A percentile compares a stretch with the other conserved stretches of the same genome.
phyloP scores from a whole-genome alignment of 2,329 filamentous ascomycete species.

The Acarospora socialis region DNA sequence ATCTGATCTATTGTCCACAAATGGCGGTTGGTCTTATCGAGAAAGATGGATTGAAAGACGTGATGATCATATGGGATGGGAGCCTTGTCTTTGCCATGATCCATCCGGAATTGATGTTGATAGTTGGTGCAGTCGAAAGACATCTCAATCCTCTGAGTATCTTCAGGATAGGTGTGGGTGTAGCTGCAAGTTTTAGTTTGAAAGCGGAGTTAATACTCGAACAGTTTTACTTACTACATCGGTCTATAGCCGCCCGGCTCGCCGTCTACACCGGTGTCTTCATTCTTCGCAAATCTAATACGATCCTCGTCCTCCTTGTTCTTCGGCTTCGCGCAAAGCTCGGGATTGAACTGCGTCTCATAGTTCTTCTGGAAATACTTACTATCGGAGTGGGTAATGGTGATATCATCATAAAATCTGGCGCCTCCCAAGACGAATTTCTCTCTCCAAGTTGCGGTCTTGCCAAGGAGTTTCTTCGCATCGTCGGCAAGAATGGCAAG shows the following conservation, averaged over 20 bases:
- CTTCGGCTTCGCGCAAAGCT: constrained; percentile 34
- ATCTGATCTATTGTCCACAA: constrained; percentile 45
- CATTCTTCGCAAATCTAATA: constrained; percentile 32
- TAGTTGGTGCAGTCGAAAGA: constrained; percentile 65
- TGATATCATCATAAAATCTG: constrained; percentile 48
- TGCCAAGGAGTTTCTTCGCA: constrained; percentile 38
- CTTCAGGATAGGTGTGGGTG: constrained; percentile 41
- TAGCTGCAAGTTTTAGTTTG: constrained; percentile 49
- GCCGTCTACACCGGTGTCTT: constrained; percentile 18
- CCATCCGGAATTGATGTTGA: constrained; percentile 51
- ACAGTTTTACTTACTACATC: too few relatives aligned
- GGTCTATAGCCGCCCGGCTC: constrained; percentile 13
- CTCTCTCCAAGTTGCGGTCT: constrained; percentile 44
- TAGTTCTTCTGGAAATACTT: constrained; percentile 45
- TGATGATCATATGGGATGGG: constrained; percentile 42
- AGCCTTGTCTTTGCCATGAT: constrained; percentile 18
- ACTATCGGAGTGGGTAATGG: constrained; percentile 44
- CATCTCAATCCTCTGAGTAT: constrained; percentile 42
- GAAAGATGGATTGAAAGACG: constrained; percentile 54
- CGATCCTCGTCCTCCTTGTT: constrained; percentile 32
- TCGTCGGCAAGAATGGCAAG: constrained; percentile 43
- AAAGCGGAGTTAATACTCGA: constrained; percentile 27
- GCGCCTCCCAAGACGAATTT: constrained; percentile 55
- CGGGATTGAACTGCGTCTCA: constrained; percentile 37
- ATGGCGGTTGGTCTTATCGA: constrained; percentile 38